phyloP scores from a whole-genome alignment of 2,329 filamentous ascomycete genomes.

The Fusarium multiceps region DNA sequence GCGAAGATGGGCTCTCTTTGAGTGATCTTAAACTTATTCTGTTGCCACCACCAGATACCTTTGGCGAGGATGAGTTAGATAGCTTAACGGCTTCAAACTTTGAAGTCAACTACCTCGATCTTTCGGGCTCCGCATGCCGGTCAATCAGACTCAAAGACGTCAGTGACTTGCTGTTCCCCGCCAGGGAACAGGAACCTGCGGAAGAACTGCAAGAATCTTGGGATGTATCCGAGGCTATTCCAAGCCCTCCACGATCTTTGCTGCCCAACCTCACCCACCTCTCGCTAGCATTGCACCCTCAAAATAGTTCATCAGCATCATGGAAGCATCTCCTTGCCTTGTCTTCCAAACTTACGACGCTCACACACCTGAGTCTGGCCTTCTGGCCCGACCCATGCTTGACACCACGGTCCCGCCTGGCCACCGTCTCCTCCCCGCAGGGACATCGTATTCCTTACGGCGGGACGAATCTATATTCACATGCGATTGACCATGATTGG shows the following conservation, averaged over 20 bases:
- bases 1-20: slow-evolving; percentile 60
- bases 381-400: slow-evolving; percentile 71
- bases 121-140: slow-evolving; percentile 63
- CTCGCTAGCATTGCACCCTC: slow-evolving; percentile 64
- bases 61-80: slow-evolving; percentile 45
- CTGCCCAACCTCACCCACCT: slow-evolving; percentile 70
- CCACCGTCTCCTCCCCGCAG: slow-evolving; percentile 59
- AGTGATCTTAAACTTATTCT: slow-evolving; percentile 63
- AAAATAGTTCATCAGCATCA: slow-evolving; percentile 53
- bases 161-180: slow-evolving; percentile 61
- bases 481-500: slow-evolving; percentile 69
- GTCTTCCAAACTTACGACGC: slow-evolving; percentile 61
- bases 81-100: slow-evolving; percentile 36
- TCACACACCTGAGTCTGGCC: slow-evolving; percentile 71
- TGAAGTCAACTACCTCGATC: slow-evolving; percentile 64
- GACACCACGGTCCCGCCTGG: slow-evolving; percentile 64
- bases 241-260: slow-evolving; percentile 52
- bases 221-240: slow-evolving; percentile 57
- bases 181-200: slow-evolving; percentile 29
- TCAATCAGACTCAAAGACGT: slow-evolving; percentile 65
- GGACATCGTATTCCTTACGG: slow-evolving; percentile 62
- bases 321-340: slow-evolving; percentile 70
- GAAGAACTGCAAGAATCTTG: slow-evolving; percentile 62
- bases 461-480: slow-evolving; percentile 68
- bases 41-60: slow-evolving; percentile 47